These are phyloP conservation scores for Talaromyces sp. DNA, from an alignment of 2,329 filamentous ascomycete species.

Conservation along the genomic window DNA sequence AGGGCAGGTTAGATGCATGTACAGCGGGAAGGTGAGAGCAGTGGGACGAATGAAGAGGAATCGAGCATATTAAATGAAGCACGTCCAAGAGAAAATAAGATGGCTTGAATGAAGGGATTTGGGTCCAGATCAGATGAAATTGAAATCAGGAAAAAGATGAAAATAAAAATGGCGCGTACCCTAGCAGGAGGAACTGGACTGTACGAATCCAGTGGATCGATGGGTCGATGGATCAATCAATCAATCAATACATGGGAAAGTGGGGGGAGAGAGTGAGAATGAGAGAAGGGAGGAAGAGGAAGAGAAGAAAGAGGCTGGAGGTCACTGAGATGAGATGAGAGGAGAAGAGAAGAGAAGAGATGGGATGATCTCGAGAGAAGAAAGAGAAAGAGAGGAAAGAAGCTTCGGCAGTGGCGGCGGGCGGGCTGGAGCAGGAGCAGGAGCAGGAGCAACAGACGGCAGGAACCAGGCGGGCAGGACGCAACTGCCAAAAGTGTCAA, in stretches of 20 bases:
- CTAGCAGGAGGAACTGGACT: neutral
- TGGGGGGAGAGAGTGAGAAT: neutral
- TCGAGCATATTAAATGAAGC: conserved; percentile 10
- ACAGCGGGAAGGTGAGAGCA: conserved; percentile 12
- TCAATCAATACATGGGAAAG: conserved; percentile 8
- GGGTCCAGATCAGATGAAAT: conserved; percentile 16
- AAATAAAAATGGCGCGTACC: conserved; percentile 11
- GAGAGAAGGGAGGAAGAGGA: neutral
- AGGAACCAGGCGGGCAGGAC: neutral
- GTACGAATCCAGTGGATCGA: conserved; percentile 13
- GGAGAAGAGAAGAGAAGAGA: conserved; percentile 3
- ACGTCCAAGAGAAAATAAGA: conserved; percentile 9
- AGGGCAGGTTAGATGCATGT: conserved; percentile 12
- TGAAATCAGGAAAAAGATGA: conserved; percentile 14
- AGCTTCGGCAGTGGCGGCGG: conserved; percentile 7
- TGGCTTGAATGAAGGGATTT: conserved; percentile 10
- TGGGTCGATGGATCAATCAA: conserved; percentile 12
- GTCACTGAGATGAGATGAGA: neutral
- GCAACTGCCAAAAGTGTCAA: conserved; percentile 9
- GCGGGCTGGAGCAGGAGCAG: conserved; percentile 4
- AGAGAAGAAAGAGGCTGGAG: neutral
- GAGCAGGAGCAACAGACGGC: neutral
- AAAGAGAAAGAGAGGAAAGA: conserved; percentile 3
- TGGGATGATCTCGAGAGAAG: neutral
- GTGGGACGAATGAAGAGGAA: conserved; percentile 14